Evolutionary conservation across 257 asterid species (phyloP).

Genomic region (Salvia splendens): DNA sequence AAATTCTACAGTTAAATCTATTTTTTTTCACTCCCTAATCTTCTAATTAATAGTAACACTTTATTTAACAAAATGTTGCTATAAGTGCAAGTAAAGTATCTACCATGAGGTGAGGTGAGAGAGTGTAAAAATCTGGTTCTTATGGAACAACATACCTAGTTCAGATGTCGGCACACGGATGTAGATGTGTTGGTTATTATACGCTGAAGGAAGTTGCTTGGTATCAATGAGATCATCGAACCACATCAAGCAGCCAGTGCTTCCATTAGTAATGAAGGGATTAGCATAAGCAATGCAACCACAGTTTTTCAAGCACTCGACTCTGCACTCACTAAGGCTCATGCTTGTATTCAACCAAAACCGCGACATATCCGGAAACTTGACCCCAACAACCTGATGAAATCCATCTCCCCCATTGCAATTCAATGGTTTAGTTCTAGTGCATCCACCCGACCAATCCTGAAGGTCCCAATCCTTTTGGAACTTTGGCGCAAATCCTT

Average conservation of each 20-base stretch:
- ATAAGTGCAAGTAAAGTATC: too few relatives aligned
- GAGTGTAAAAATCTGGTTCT: too few relatives aligned
- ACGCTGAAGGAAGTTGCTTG: not conserved
- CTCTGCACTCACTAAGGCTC: not conserved
- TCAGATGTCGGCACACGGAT: constrained; percentile 4
- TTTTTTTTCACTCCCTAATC: too few relatives aligned
- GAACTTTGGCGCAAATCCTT: too few relatives aligned
- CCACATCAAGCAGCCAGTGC: constrained; percentile 13
- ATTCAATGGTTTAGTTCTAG: too few relatives aligned
- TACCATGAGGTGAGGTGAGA: too few relatives aligned
- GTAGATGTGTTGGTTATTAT: not conserved
- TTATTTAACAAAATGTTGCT: too few relatives aligned
- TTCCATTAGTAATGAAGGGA: constrained; percentile 4
- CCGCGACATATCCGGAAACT: not conserved
- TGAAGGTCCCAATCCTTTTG: too few relatives aligned
- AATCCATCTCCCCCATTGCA: constrained; percentile 21
- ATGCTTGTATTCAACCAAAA: not conserved
- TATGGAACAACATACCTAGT: not conserved
- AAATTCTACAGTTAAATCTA: too few relatives aligned
- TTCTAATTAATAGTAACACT: too few relatives aligned
- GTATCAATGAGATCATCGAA: constrained; percentile 14
- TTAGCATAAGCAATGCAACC: not conserved
- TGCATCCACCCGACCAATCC: too few relatives aligned
- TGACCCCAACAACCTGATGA: not conserved
- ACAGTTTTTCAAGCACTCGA: not conserved